Conservation (phyloP, 108 stramenopile genomes). For the Epithemia pelagica region DNA sequence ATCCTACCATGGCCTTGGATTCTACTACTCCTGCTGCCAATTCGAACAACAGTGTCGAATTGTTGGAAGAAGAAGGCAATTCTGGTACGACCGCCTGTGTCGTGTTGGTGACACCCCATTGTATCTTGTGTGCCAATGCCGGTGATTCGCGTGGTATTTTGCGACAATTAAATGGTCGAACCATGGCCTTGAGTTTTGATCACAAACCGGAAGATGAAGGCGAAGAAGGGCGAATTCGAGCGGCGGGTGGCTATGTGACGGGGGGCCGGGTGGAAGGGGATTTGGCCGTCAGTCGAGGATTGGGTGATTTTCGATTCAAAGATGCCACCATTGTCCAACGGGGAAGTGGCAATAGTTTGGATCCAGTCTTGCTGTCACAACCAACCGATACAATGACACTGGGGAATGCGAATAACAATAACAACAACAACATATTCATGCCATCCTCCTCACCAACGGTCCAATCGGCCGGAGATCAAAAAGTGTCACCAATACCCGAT, state of each 20-base stretch:
- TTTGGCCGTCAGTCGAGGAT: slow-evolving; percentile 89
- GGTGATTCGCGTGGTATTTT: slow-evolving; percentile 93
- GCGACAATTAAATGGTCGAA: slow-evolving; percentile 30
- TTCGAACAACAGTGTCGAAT: slow-evolving; percentile 2
- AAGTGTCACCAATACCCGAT: slow-evolving; percentile 82
- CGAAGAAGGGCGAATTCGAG: slow-evolving; percentile 61
- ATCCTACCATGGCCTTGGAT: not conserved
- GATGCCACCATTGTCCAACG: slow-evolving; percentile 17
- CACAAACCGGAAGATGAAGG: slow-evolving; percentile 89
- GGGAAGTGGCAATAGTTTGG: not conserved
- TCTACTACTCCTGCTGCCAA: not conserved
- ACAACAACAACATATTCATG: not conserved
- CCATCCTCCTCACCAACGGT: not conserved
- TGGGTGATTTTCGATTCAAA: slow-evolving; percentile 91
- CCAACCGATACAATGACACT: no score
- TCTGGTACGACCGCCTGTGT: slow-evolving; percentile 86
- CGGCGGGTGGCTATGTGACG: slow-evolving; percentile 74
- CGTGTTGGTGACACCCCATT: slow-evolving; percentile 81
- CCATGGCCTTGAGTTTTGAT: slow-evolving; percentile 83
- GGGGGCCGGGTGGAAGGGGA: slow-evolving; percentile 91
- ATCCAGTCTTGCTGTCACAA: not conserved
- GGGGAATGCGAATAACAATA: not conserved
- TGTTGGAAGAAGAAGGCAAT: slow-evolving; percentile 33
- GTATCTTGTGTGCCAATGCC: slow-evolving; percentile 92
- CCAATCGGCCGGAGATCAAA: slow-evolving; percentile 59